Conservation (phyloP, 148 eudicot genomes). For the Talinum fruticosum region DNA sequence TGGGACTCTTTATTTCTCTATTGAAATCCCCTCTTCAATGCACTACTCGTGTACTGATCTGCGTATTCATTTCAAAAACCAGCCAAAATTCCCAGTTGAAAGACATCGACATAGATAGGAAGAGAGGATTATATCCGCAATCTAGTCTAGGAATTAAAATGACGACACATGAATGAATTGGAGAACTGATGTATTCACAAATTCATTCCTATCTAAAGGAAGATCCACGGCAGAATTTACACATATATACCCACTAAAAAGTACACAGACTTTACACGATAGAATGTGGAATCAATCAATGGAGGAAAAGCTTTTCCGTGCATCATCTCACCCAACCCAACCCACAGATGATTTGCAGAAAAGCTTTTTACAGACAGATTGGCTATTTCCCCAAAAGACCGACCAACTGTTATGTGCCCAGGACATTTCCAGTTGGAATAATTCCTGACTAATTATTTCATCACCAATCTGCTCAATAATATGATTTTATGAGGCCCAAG, state of each 20-base stretch:
- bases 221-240: constrained; percentile 18
- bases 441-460: background rate
- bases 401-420: constrained; percentile 11
- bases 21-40: constrained; percentile 12
- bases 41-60: background rate
- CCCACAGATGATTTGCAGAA: background rate
- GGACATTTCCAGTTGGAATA: constrained; percentile 26
- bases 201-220: constrained; percentile 21
- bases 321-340: constrained; percentile 3
- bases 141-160: background rate
- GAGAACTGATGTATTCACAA: constrained; percentile 21
- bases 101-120: no score
- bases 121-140: background rate
- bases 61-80: no score
- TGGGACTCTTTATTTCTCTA: constrained; percentile 8
- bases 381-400: background rate
- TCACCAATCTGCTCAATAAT: constrained; percentile 35
- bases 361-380: no score
- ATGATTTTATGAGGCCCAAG: constrained; percentile 73
- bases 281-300: background rate
- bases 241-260: constrained; percentile 10
- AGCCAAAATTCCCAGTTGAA: no score
- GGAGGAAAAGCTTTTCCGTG: background rate
- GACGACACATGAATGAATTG: constrained; percentile 7
- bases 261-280: constrained; percentile 12